Percentiles rank a stretch among this genome's conserved stretches.
Evolutionary conservation across 768 basidiomycete species (phyloP).

Genomic region (Tremella yokohamensis): DNA sequence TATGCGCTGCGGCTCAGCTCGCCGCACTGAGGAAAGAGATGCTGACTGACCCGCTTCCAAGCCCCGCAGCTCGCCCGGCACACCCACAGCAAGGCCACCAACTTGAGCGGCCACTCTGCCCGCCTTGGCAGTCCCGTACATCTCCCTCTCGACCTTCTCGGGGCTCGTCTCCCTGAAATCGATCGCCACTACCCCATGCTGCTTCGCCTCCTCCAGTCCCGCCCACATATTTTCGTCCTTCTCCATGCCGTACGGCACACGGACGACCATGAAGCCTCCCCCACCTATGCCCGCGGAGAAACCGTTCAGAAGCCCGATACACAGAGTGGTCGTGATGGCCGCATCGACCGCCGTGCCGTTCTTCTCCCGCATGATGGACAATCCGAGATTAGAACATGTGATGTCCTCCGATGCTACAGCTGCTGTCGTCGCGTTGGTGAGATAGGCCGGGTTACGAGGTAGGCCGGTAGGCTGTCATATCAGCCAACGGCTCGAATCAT

Average conservation of each 20-base stretch:
- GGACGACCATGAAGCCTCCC: slow-evolving; percentile 49
- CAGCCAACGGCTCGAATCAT: not conserved
- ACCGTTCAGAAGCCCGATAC: slow-evolving; percentile 69
- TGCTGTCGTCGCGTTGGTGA: slow-evolving; percentile 65
- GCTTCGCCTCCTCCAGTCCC: slow-evolving; percentile 9
- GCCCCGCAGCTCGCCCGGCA: slow-evolving; percentile 87
- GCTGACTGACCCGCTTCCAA: slow-evolving; percentile 59
- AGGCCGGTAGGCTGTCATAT: slow-evolving; percentile 40
- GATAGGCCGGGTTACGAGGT: slow-evolving; percentile 59
- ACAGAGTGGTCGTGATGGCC: slow-evolving; percentile 72
- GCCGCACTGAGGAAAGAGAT: not conserved
- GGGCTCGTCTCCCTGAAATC: slow-evolving; percentile 91
- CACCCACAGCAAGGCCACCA: slow-evolving; percentile 82
- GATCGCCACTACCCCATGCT: slow-evolving; percentile 52
- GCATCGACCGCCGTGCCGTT: slow-evolving; percentile 93
- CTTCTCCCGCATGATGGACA: slow-evolving; percentile 63
- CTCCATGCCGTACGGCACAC: slow-evolving; percentile 49
- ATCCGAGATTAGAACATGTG: slow-evolving; percentile 79
- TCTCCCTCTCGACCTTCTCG: slow-evolving; percentile 64
- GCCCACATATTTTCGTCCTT: slow-evolving; percentile 44
- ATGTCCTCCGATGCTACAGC: slow-evolving; percentile 88
- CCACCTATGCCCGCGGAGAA: slow-evolving; percentile 63
- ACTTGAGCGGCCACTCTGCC: slow-evolving; percentile 55
- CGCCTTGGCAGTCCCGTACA: slow-evolving; percentile 64
- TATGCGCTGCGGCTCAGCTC: slow-evolving; percentile 57